Percentiles rank a stretch among this genome's conserved stretches.
phyloP scores from a whole-genome alignment of 2,329 filamentous ascomycete species.

The Pyrenophora seminiperda region DNA sequence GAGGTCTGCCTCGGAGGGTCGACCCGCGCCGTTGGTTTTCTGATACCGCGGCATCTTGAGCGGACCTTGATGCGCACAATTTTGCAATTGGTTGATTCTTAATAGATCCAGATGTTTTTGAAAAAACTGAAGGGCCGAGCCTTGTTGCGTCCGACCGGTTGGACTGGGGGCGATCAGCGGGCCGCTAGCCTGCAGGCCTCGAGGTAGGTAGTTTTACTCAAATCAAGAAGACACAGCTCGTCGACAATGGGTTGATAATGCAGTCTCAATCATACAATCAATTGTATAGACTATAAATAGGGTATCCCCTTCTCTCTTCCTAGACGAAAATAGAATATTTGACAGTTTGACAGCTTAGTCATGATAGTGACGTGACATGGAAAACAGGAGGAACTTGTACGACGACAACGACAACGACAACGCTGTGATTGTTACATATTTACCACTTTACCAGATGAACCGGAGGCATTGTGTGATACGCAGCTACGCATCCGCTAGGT shows the following conservation, averaged over 20 bases:
- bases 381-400: not conserved
- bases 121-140: too few relatives aligned
- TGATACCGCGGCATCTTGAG: not conserved
- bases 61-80: too few relatives aligned
- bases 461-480: not conserved
- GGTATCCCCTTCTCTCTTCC: not conserved
- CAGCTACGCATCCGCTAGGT: conserved; percentile 5
- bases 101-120: too few relatives aligned
- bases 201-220: too few relatives aligned
- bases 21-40: not conserved
- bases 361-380: too few relatives aligned
- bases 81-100: too few relatives aligned
- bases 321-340: too few relatives aligned
- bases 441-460: not conserved
- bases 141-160: too few relatives aligned
- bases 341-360: too few relatives aligned
- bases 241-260: conserved; percentile 26
- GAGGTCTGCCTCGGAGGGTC: conserved; percentile 19
- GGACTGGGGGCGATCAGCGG: too few relatives aligned
- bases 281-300: conserved; percentile 7
- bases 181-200: too few relatives aligned
- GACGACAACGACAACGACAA: too few relatives aligned
- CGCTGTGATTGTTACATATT: not conserved
- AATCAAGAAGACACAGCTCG: conserved; percentile 15
- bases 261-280: conserved; percentile 12